Base-by-base conservation (phyloP, 2,329 filamentous ascomycete genomes). In the Nannizziopsis barbatae region DNA sequence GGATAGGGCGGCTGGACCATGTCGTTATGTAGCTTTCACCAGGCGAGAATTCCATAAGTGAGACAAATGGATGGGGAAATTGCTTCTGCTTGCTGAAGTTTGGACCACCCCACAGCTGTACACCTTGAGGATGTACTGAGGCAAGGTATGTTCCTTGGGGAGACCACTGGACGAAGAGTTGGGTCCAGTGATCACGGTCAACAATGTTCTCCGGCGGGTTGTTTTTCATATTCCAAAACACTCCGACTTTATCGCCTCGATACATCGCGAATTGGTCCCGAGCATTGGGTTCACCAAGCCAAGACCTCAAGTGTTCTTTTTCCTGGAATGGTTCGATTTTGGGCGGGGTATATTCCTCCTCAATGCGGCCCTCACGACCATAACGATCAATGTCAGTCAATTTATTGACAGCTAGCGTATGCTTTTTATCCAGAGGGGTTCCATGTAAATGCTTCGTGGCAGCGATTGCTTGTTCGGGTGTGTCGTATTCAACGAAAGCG, bases 151-250 rank as follows among this genome's bases (percentile, higher is more conserved):
- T 96, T 57, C 92, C 92, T 57, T 86, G 81, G 38, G 92, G 92
- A 49, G 92, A 96, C 92, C 92, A 98, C 71, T 95, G 87, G 44
- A 98, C 83, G 64, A 98, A 98, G 33, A 86, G 86, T 70, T 98
- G 92, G 52, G 92, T 98, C 92, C 92, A 98, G 75, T 93, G 86
- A 61, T 84, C 81, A 57, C 92, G 83, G 62, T 96, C 90, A 50
- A 98, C 86, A 33, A 95, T 79, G 55, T 79, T 80, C 68, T 98
- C 92, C 3, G 90, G 88, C 17, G 76, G 69, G 52, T 95, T 89
- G 69, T 84, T 90, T 71, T 94, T 92, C 75, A 93, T 94, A 74
- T 96, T 96, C 90, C 90, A 98, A 75, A 85, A 95, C 5, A 98
- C 84, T 51, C 88, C 89, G 33, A 98, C 92, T 54, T 83, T 84